Evolutionary conservation across 2,329 filamentous ascomycete species (phyloP), one percentile per base, ranked within the genome.

Genomic region (Hymenoscyphus albidus): DNA sequence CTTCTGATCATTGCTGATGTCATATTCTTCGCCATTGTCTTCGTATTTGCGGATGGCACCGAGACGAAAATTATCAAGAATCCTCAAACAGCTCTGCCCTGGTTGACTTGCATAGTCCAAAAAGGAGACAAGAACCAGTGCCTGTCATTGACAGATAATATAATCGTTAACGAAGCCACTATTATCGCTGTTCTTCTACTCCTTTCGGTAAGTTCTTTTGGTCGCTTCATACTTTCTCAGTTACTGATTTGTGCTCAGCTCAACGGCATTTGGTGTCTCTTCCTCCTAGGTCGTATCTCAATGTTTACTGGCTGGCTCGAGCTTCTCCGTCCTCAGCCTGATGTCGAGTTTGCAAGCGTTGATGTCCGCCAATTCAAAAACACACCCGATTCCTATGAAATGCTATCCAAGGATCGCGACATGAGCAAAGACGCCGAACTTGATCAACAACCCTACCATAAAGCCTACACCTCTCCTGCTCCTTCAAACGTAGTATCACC

Each of bases 21-120:
- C 67, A 88, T 97, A 72, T 97, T 97, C 82, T 97, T 98, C 78
- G 89, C 93, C 1, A 82, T 97, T 57, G 85, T 97, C 62, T 98
- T 98, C 75, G 89, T 98, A 59, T 91, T 92, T 75, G 85, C 97
- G 74, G 91, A 96, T 77, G 89, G 89, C 71, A 84, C 90, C 16
- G 65, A 72, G 58, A 62, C 67, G 16, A 70, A 67, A 39, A 62
- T 71, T 5, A 40, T 70, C 27, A 73, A 70, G 22, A 69, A 72
- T 54, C 79, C 80, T 0, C 68, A 38, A 0, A 82, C 85, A 32
- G 85, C 88, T 1, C 67, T 78, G 42, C 81, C 83, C 2, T 98
- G 92, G 91, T 76, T 96, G 1, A 12, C 75, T 0, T 99, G 95
- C 73, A 81, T 99, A n/a, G 78, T 83, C 0, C 31, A 72, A 0